These are phyloP conservation scores for Pythium apleroticum DNA, from an alignment of 352 stramenopile genomes.

Conservation along the genomic window DNA sequence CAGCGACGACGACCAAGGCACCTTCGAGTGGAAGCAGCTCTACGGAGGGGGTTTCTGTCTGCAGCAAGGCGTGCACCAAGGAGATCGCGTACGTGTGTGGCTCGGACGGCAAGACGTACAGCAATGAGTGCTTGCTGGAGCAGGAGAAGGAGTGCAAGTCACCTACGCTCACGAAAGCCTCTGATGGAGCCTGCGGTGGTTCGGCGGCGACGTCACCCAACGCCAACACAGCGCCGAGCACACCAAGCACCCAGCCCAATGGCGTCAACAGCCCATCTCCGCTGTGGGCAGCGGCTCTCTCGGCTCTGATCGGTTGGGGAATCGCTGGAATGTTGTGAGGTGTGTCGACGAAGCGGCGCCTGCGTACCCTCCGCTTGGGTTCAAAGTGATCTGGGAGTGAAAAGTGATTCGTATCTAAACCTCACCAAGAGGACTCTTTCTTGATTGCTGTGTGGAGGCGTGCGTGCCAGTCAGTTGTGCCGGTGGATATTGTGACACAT, in stretches of 20 bases:
- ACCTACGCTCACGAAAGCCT: constrained; percentile 16
- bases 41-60: constrained; percentile 1
- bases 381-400: neutral
- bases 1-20: neutral
- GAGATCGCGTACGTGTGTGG: constrained; percentile 25
- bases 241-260: neutral
- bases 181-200: constrained; percentile 11
- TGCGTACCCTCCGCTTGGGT: neutral
- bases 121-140: constrained; percentile 19
- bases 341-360: neutral
- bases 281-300: neutral
- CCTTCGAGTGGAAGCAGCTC: constrained; percentile 3
- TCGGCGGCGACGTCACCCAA: neutral
- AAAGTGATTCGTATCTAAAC: neutral
- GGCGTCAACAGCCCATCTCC: neutral
- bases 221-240: neutral
- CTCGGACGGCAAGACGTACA: constrained; percentile 23
- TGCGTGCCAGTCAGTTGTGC: neutral
- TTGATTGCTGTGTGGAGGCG: neutral
- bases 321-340: neutral
- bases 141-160: constrained; percentile 11
- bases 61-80: constrained; percentile 21
- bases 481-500: neutral
- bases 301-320: neutral
- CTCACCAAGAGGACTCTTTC: neutral